Base-by-base conservation (phyloP, 257 asterid species). In the Rehmannia glutinosa region DNA sequence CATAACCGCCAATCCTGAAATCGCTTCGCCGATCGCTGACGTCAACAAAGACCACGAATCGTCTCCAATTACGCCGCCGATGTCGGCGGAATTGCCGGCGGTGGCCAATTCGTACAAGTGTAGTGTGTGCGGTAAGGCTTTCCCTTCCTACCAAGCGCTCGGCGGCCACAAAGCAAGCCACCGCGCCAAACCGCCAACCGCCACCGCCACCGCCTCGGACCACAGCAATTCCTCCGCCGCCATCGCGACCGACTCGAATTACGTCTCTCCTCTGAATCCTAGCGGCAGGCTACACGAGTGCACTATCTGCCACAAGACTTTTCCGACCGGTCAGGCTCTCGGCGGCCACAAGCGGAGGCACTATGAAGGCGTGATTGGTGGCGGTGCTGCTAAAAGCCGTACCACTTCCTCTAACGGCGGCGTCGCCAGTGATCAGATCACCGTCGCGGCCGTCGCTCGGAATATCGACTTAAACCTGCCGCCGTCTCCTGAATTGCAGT, bases 121-220 rank as follows among this genome's bases (percentile, higher is more conserved):
- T 49, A 68, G 69, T 70, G 91, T 84, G 15, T 93, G 99, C 60
- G 45, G 70, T 39, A 93, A 82, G 45, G 61, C 75, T 3, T 93
- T 93, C 68, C 17, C 73, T 0, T 76, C 97, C 0, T 86, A 88
- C 73, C 99, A 93, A 64, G 97, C 99, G 0, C 82, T 93, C 16
- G 99, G 97, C 41, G 99, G 97, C 4, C 99, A 93, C 71, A 93
- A 93, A 52, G 96, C 99, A 15, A 90, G 99, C 82, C 99, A 93
- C 84, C 86, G 99, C 8, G 65, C 51, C 4, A 82, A 71, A 42
- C 73, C 76, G 4, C 50, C 68, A 8, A 0, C 75, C 3, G 32
- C 76, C 30, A 10, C 61, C 28, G 38, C 76, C 59, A 17, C 51
- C 21, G 41, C 73, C 6, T 54, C 77, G 0, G 83, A 73, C 9